phyloP scores from a whole-genome alignment of 208 protist genomes.

The Tritrichomonas musculus region DNA sequence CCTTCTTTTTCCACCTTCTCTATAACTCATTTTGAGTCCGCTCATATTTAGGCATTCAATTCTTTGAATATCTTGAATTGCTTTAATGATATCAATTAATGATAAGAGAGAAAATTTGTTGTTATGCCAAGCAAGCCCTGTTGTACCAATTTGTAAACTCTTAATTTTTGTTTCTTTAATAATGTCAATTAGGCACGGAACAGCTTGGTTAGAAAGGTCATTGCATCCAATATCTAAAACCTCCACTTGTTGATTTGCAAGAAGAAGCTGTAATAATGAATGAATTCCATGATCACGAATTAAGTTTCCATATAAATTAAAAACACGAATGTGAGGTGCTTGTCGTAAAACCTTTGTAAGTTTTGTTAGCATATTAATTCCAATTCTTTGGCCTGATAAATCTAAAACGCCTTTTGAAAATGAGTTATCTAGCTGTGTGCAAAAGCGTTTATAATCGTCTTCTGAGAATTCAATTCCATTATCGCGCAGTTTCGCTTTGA shows the following conservation, averaged over 20 bases:
- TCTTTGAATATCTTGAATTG: background rate
- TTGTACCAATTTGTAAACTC: background rate
- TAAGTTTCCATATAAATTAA: slow-evolving; percentile 28
- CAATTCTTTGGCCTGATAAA: slow-evolving; percentile 17
- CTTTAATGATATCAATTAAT: background rate
- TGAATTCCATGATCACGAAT: slow-evolving; percentile 32
- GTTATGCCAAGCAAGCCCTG: background rate
- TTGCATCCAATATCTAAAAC: slow-evolving; percentile 21
- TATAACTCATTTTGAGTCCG: background rate
- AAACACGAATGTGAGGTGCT: background rate
- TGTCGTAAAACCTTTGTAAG: background rate
- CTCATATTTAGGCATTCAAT: background rate
- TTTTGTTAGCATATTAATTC: slow-evolving; percentile 11
- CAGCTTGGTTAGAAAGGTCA: slow-evolving; percentile 21
- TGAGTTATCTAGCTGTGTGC: background rate
- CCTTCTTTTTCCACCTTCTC: background rate
- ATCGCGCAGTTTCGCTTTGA: slow-evolving; percentile 6
- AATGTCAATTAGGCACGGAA: background rate
- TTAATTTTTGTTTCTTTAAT: background rate
- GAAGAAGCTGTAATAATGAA: background rate
- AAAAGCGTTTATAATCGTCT: slow-evolving; percentile 22
- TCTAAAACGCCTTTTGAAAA: background rate
- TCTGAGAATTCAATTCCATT: background rate
- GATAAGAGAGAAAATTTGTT: background rate
- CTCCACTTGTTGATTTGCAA: background rate